Percentiles rank a stretch among this genome's conserved stretches.
phyloP scores from a whole-genome alignment of 495 filamentous ascomycete genomes.

The Penicillium cosmopolitanum region DNA sequence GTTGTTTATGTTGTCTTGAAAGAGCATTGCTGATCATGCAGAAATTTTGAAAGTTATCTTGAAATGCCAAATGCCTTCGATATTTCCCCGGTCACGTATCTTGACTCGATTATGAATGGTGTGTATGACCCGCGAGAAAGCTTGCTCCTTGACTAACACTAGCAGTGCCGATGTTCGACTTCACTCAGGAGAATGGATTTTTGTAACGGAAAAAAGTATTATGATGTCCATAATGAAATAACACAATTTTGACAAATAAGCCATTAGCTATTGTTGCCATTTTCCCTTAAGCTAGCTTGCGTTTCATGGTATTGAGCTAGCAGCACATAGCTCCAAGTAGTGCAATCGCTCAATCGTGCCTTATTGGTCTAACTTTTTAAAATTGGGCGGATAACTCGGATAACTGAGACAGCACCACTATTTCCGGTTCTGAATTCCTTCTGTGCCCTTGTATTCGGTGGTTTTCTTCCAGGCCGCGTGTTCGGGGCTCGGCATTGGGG shows the following conservation, averaged over 20 bases:
- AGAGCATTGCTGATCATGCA: constrained; percentile 1
- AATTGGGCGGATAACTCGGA: too few relatives aligned
- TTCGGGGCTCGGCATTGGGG: constrained; percentile 4
- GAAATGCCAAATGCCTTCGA: constrained; percentile 22
- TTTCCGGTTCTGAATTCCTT: not conserved
- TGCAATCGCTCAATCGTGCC: too few relatives aligned
- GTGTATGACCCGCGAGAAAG: not conserved
- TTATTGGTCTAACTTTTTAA: too few relatives aligned
- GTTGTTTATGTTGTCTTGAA: not conserved
- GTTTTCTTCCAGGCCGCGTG: not conserved
- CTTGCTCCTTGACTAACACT: constrained; percentile 1
- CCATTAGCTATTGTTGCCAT: too few relatives aligned
- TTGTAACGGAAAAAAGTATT: constrained; percentile 8
- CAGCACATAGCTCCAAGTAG: too few relatives aligned
- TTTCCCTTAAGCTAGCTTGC: too few relatives aligned
- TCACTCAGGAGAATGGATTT: constrained; percentile 27
- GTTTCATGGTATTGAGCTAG: too few relatives aligned
- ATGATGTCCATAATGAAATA: not conserved
- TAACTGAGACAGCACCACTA: not conserved
- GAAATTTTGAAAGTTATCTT: constrained; percentile 10
- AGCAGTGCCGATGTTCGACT: constrained; percentile 35
- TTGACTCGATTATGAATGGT: constrained; percentile 47
- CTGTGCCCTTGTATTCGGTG: not conserved
- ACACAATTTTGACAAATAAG: too few relatives aligned
- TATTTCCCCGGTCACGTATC: constrained; percentile 37